Conservation (phyloP, 257 asterid species). For the Thymus quinquecostatus region DNA sequence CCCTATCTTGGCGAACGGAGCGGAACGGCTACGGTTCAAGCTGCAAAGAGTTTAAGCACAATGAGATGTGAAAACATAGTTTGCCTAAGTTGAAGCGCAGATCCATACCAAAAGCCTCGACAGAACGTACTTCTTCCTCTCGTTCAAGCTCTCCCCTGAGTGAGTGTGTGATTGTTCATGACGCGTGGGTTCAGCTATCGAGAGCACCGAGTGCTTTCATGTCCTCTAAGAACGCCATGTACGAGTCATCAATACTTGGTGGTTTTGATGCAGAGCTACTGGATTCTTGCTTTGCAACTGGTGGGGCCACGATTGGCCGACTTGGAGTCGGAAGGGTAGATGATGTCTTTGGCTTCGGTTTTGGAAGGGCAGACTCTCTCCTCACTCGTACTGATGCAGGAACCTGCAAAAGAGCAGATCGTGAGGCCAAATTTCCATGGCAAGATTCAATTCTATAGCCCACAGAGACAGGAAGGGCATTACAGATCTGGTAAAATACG, state of each 20-base stretch:
- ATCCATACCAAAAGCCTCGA: constrained; percentile 22
- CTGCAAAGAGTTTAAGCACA: neutral
- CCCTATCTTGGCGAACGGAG: neutral
- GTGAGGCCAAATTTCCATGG: constrained; percentile 15
- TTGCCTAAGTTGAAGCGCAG: neutral
- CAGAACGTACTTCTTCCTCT: constrained; percentile 7
- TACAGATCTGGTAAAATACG: constrained; percentile 1
- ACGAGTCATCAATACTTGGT: constrained; percentile 85
- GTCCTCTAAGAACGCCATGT: constrained; percentile 87
- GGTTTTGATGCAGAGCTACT: constrained; percentile 53
- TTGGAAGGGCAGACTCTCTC: constrained; percentile 74
- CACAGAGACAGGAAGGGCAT: neutral
- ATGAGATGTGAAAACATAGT: neutral
- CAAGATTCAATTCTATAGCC: neutral
- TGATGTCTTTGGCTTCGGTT: constrained; percentile 68
- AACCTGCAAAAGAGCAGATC: constrained; percentile 49
- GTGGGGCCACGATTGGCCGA: constrained; percentile 50
- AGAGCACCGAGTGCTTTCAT: constrained; percentile 96
- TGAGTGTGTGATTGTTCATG: neutral
- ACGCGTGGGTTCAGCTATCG: constrained; percentile 44
- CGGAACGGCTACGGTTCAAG: constrained; percentile 6
- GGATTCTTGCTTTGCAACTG: constrained; percentile 50
- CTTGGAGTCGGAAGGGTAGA: constrained; percentile 36
- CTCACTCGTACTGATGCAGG: constrained; percentile 94
- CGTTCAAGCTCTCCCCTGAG: neutral